Evolutionary conservation across 1,139 yeast species (phyloP), one percentile per base, ranked within the genome.

Genomic region (Lodderomyces orthopsilosis): DNA sequence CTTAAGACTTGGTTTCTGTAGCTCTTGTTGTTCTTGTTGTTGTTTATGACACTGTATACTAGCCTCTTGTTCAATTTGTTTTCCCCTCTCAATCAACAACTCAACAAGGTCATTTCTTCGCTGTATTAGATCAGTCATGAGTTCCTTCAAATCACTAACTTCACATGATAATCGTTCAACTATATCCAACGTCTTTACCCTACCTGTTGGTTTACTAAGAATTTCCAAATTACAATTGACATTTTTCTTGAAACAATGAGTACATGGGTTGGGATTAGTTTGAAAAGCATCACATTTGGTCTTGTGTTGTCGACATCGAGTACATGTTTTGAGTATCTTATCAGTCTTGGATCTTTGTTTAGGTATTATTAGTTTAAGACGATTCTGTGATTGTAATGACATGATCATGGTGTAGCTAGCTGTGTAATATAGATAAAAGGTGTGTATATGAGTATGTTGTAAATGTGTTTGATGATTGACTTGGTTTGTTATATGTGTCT

Each of bases 281-380:
- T 56, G 53, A 7, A 61, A 53, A 10, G 84, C 84, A 55, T 82
- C 83, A 60, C 88, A 83, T 51, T 74, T 78, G 19, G 83, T 81
- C 58, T 83, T 83, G 52, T 81, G 84, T 53, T 76, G 77, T 37
- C 88, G 69, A 58, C 89, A 83, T 36, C 85, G 63, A 4, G 75
- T 67, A 56, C 89, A 83, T 10, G 85, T 76, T 51, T 80, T 79
- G 46, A 82, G 65, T n/a, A 64, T 54, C 45, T 59, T 63, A 10
- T 46, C 47, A 17, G 59, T 57, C 18, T 43, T 46, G 22, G 45
- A 38, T 10, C 18, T 23, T n/a, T 42, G 43, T 21, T 44, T 37
- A 18, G 64, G 65, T 39, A 54, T 53, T 13, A 59, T 58, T 38
- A 60, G 49, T 41, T 52, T 54, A 38, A 59, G 47, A 37, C 62